Base-by-base conservation (phyloP, 257 asterid species). In the Solanum sitiens region DNA sequence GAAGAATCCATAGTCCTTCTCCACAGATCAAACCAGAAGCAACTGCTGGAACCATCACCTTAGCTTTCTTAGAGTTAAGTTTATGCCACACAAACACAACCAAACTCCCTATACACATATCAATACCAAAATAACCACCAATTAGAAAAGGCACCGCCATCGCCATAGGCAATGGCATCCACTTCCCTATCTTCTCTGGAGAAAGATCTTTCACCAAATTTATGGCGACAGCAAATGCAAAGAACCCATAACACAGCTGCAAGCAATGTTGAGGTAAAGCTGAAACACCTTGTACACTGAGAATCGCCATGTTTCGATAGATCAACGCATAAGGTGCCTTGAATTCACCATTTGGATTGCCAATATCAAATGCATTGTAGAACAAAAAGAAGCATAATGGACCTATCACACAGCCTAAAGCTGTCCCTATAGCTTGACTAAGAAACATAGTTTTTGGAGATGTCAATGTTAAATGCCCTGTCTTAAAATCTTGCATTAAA, bases 1-100 rank as follows among this genome's bases (percentile, higher is more conserved):
- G 99, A 74, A 96, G 93, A 30, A 92, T 87, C 99, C 99, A 96
- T 72, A 96, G 86, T 3, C 98, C 98, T 86, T 96, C 98, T 11
- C 98, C 98, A 88, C 98, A 96, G 1, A 96, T 96, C 42, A 96
- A 89, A 20, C 98, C 99, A 11, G 98, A 95, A 61, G 98, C 98
- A 88, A 93, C 93, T 1, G 98, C 97, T 9, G 99, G 98, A 76
- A 96, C 91, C 97, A 95, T 92, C 68, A 92, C 23, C 30, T 89
- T 91, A 1, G 97, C 99, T 89, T 90, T 92, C 33, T 70, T 87
- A 2, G 92, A 10, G 44, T 92, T 87, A 6, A 94, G 35, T 73
- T 89, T 96, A 10, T 94, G 90, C 98, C 97, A 94, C 72, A 91
- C 61, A 67, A 93, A 92, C 90, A 95, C 98, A 89, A 90, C 82